A percentile compares a stretch with the other conserved stretches of the same genome.
Conservation (phyloP, 2,329 filamentous ascomycete species). For the Pseudovirgaria hyperparasitica region DNA sequence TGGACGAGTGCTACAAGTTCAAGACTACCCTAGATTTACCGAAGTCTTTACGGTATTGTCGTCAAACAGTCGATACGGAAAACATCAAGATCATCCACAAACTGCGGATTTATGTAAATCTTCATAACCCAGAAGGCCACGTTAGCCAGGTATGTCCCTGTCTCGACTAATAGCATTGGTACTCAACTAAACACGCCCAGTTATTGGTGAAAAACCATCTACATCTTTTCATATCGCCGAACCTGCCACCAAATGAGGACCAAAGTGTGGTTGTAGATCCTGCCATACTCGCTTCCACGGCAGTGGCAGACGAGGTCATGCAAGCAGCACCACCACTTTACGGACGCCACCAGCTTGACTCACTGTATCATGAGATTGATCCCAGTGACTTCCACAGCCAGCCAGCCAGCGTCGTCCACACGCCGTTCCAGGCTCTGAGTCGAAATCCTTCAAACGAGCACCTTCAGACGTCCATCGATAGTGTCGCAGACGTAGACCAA, state of each 20-base stretch:
- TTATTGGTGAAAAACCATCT: constrained; percentile 82
- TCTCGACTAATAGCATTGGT: neutral
- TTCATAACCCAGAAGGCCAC: constrained; percentile 92
- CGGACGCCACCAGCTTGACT: constrained; percentile 77
- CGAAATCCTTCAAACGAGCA: constrained; percentile 74
- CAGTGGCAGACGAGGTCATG: constrained; percentile 43
- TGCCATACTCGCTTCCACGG: constrained; percentile 19
- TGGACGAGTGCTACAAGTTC: constrained; percentile 48
- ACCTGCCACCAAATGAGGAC: constrained; percentile 75
- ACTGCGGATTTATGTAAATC: constrained; percentile 76
- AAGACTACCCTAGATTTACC: constrained; percentile 54
- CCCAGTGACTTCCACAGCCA: constrained; percentile 70
- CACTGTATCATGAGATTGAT: constrained; percentile 80
- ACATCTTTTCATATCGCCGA: constrained; percentile 90
- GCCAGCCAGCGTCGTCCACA: constrained; percentile 50
- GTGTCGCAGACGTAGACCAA: constrained; percentile 18
- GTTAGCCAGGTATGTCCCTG: constrained; percentile 59
- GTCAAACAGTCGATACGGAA: constrained; percentile 80
- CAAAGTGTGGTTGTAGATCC: constrained; percentile 52
- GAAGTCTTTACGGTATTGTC: constrained; percentile 66
- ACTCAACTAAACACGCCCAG: constrained; percentile 24
- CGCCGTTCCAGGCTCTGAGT: constrained; percentile 59
- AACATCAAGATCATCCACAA: constrained; percentile 91
- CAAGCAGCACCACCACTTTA: constrained; percentile 81
- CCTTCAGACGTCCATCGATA: constrained; percentile 47